These are phyloP conservation scores for Pichia sp. DNA, from an alignment of 1,139 yeast genomes.

Conservation along the genomic window DNA sequence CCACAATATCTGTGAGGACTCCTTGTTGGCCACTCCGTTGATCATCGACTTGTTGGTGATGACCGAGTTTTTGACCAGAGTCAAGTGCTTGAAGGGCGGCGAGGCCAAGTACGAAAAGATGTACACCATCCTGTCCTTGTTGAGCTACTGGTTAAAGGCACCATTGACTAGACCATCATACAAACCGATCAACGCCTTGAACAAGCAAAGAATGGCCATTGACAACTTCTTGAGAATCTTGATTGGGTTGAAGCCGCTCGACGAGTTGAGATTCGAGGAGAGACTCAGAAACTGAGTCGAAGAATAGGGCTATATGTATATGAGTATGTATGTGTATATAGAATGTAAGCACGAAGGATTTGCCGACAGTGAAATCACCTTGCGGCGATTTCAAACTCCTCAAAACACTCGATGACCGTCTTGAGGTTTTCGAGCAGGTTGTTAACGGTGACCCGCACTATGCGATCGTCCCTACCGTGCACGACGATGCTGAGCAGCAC, in stretches of 20 bases:
- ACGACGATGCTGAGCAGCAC: constrained; percentile 41
- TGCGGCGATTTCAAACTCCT: constrained; percentile 40
- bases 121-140: constrained; percentile 81
- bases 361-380: too few relatives aligned
- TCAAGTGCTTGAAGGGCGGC: constrained; percentile 59
- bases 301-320: not conserved
- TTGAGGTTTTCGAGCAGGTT: constrained; percentile 62
- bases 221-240: constrained; percentile 87
- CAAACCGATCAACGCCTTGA: constrained; percentile 88
- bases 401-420: constrained; percentile 64
- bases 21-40: constrained; percentile 89
- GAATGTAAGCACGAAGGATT: too few relatives aligned
- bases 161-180: constrained; percentile 90
- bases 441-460: constrained; percentile 67
- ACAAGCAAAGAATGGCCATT: constrained; percentile 89
- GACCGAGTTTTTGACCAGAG: constrained; percentile 86
- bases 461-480: constrained; percentile 57
- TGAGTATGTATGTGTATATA: not conserved
- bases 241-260: constrained; percentile 85
- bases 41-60: constrained; percentile 87
- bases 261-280: constrained; percentile 93
- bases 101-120: constrained; percentile 54
- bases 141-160: constrained; percentile 95
- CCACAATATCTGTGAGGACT: constrained; percentile 95
- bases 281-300: constrained; percentile 47